These are phyloP conservation scores for Tremellales sp. DNA, from an alignment of 1,284 basidiomycete species.

Conservation along the genomic window DNA sequence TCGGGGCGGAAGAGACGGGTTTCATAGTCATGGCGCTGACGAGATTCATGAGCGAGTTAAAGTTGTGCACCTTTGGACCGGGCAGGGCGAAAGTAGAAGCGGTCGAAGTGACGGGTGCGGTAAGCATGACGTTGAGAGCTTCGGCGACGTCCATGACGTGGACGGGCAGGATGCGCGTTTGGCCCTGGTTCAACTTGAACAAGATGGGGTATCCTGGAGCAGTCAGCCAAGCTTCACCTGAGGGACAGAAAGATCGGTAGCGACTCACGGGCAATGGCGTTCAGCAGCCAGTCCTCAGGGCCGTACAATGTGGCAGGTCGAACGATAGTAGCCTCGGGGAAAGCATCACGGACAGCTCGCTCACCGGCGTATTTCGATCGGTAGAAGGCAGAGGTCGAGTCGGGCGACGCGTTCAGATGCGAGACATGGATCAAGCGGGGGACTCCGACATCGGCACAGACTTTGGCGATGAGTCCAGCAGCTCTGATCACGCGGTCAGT, in stretches of 20 bases:
- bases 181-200: constrained; percentile 86
- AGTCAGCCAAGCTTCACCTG: neutral
- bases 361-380: constrained; percentile 88
- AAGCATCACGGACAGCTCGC: constrained; percentile 75
- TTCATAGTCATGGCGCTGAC: constrained; percentile 76
- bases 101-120: constrained; percentile 57
- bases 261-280: constrained; percentile 79
- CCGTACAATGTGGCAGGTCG: constrained; percentile 84
- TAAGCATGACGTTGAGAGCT: constrained; percentile 75
- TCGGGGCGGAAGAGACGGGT: constrained; percentile 61
- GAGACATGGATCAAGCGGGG: constrained; percentile 90
- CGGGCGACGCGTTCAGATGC: constrained; percentile 81
- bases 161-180: constrained; percentile 82
- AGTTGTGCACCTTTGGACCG: constrained; percentile 81
- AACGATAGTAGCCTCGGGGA: constrained; percentile 85
- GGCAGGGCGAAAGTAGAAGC: constrained; percentile 73
- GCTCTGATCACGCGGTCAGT: constrained; percentile 16
- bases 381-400: constrained; percentile 80
- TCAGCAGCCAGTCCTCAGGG: constrained; percentile 90
- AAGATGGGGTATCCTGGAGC: constrained; percentile 79
- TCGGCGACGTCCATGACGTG: constrained; percentile 95
- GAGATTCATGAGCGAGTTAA: constrained; percentile 78
- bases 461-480: constrained; percentile 72
- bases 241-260: neutral
- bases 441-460: constrained; percentile 73